Conservation (phyloP, 352 stramenopile species). For the Phytophthora multivora region DNA sequence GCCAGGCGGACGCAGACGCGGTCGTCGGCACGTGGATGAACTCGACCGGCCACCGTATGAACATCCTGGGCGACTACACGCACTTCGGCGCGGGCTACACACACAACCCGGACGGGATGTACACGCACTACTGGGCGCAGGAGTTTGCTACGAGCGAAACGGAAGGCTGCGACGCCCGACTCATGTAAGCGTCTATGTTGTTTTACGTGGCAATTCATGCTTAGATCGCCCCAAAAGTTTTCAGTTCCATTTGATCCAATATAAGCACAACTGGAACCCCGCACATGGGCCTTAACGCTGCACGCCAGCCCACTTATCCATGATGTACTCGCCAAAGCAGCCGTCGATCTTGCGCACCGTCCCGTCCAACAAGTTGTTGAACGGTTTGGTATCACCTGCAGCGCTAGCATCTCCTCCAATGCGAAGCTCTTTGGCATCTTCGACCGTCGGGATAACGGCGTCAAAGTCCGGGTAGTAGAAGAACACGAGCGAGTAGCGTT, state of each 20-base stretch:
- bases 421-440: slow-evolving; percentile 27
- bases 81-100: slow-evolving; percentile 44
- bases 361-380: slow-evolving; percentile 81
- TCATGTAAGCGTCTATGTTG: no score
- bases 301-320: slow-evolving; percentile 80
- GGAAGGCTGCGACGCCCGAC: slow-evolving; percentile 28
- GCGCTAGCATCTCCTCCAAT: slow-evolving; percentile 52
- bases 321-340: slow-evolving; percentile 84
- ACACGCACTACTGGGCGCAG: slow-evolving; percentile 68
- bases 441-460: slow-evolving; percentile 59
- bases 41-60: slow-evolving; percentile 33
- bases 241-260: no score
- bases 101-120: slow-evolving; percentile 29
- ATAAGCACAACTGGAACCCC: no score
- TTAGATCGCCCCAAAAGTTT: no score
- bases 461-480: slow-evolving; percentile 89
- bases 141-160: slow-evolving; percentile 45
- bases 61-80: slow-evolving; percentile 48
- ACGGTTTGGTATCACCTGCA: slow-evolving; percentile 32
- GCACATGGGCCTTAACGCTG: slow-evolving; percentile 42
- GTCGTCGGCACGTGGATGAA: slow-evolving; percentile 53
- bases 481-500: slow-evolving; percentile 85
- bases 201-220: no score
- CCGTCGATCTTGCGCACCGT: slow-evolving; percentile 57
- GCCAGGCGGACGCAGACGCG: slow-evolving; percentile 31